Conservation (phyloP, 2,329 filamentous ascomycete genomes). For the Calonectria pseudoturangicola region DNA sequence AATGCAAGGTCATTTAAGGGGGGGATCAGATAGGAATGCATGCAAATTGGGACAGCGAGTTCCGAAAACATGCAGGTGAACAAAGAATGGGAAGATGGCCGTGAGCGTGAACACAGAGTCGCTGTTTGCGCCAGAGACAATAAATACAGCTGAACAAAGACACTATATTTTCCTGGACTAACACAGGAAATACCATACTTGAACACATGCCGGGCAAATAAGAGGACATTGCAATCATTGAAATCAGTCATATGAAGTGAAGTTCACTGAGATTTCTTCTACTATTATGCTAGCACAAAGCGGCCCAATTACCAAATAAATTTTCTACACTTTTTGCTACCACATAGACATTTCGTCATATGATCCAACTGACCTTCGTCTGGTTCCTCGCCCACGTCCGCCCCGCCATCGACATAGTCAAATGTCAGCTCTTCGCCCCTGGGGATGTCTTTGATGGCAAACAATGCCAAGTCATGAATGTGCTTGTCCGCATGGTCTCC, state of each 20-base stretch:
- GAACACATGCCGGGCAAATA: too few relatives aligned
- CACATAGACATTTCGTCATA: constrained; percentile 78
- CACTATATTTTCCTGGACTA: too few relatives aligned
- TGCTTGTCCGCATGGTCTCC: constrained; percentile 84
- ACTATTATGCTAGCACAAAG: not conserved
- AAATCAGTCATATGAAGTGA: not conserved
- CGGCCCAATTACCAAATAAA: constrained; percentile 75
- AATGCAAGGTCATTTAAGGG: not conserved
- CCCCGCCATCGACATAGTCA: constrained; percentile 83
- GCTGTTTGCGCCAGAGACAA: too few relatives aligned
- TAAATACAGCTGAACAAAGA: not conserved
- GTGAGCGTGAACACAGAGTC: not conserved
- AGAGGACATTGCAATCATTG: too few relatives aligned
- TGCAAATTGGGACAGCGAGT: not conserved
- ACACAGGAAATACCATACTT: too few relatives aligned
- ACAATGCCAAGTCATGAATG: constrained; percentile 86
- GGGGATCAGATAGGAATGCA: not conserved
- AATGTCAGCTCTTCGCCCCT: constrained; percentile 84
- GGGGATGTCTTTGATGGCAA: constrained; percentile 80
- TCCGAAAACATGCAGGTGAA: not conserved
- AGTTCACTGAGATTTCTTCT: not conserved
- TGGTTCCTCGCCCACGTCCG: constrained; percentile 67
- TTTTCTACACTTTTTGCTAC: constrained; percentile 79
- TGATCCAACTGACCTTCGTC: constrained; percentile 63
- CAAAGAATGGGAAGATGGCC: constrained; percentile 6